Evolutionary conservation across 805 yeast species (phyloP), one percentile per base, ranked within the genome.

Genomic region (Phaffomyces opuntiae): DNA sequence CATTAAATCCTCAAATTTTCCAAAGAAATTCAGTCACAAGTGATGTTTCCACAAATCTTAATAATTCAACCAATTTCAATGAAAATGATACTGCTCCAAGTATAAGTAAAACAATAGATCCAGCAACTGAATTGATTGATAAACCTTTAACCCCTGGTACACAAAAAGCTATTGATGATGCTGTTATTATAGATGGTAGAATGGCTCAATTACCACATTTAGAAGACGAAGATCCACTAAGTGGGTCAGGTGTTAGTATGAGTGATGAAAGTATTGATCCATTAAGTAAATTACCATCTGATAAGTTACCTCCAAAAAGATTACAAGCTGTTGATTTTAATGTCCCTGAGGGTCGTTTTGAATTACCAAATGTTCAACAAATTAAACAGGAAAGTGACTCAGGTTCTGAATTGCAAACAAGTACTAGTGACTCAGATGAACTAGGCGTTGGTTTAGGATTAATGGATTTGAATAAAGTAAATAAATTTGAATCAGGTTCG

Each of bases 371-470:
- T 17, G 41, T 33, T 9, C 42, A 49, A 19, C 12, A 24, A 11
- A 4, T 11, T 1, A 43, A 36, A 38, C 36, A 34, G 12, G 43
- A 39, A 26, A 26, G 49, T 3, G 24, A 39, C 9, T 53, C 56
- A 14, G 42, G 43, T 31, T 52, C 53, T 4, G 59, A 60, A 38
- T 51, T 53, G 12, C 57, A 50, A 5, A 49, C 56, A 13, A 13
- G 16, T 6, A 53, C 56, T 3, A 53, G 59, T 45, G 61, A 59
- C 32, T 52, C 59, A n/a, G 61, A 54, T 45, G 56, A 54, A 29
- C 36, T 56, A 50, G 57, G 52, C 5, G 51, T 55, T 42, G 63
- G 62, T 19, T 42, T 59, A 17, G 63, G 63, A n/a, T 43, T 59
- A 17, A 45, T 55, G 5, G 44, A 47, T 41, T n/a, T 53, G 29